Conservation (phyloP, 495 filamentous ascomycete genomes). For the Penicillium robsamsonii region DNA sequence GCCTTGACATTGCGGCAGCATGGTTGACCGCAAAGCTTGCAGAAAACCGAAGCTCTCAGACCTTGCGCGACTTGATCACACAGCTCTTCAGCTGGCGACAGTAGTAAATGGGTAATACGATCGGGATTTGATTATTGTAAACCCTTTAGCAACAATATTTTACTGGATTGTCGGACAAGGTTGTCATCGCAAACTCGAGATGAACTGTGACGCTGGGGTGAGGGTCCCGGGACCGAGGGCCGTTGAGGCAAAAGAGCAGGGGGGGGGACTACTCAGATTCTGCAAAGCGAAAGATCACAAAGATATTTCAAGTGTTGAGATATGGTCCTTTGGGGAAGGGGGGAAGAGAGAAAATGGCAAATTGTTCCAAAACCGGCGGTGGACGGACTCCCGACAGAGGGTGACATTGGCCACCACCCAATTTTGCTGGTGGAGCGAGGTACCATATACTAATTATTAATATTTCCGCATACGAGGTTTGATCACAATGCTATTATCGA, state of each 20-base stretch:
- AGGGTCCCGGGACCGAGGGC: constrained; percentile 12
- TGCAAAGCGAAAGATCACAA: neutral
- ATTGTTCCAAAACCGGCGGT: constrained; percentile 25
- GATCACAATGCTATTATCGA: constrained; percentile 2
- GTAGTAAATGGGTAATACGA: constrained; percentile 10
- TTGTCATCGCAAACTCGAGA: constrained; percentile 31
- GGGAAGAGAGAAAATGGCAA: constrained; percentile 11
- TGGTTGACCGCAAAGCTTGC: constrained; percentile 25
- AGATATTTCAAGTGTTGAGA: neutral
- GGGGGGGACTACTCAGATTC: neutral
- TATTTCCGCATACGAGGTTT: neutral
- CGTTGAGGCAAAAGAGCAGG: constrained; percentile 3
- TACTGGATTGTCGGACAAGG: constrained; percentile 20
- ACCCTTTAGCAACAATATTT: constrained; percentile 18
- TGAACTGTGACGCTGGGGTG: constrained; percentile 4
- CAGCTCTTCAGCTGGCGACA: constrained; percentile 5
- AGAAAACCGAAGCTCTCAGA: constrained; percentile 18
- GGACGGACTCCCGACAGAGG: constrained; percentile 17
- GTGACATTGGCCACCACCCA: constrained; percentile 24
- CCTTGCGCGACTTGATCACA: constrained; percentile 8
- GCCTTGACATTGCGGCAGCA: constrained; percentile 75
- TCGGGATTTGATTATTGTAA: neutral
- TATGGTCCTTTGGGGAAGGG: neutral
- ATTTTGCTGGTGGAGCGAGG: constrained; percentile 15
- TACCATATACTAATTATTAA: constrained; percentile 8